A percentile compares a stretch with the other conserved stretches of the same genome.
Conservation (phyloP, 169 alveolate genomes). For the Theileria parva region DNA sequence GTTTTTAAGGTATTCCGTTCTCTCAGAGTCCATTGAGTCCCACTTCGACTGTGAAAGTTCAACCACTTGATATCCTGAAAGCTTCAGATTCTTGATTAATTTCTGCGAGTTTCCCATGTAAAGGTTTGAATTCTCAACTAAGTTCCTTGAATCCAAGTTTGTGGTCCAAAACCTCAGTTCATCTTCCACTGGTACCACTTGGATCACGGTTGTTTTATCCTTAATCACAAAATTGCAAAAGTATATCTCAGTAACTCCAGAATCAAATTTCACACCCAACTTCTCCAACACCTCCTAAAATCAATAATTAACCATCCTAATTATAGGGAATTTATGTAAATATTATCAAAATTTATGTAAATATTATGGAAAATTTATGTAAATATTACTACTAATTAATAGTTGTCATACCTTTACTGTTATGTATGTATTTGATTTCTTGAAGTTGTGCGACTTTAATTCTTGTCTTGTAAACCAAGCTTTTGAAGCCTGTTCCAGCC, state of each 20-base stretch:
- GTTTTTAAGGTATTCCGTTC: neutral
- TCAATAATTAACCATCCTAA: neutral
- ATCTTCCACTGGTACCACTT: neutral
- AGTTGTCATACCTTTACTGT: constrained; percentile 28
- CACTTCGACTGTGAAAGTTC: constrained; percentile 10
- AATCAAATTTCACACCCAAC: constrained; percentile 35
- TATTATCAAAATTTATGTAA: neutral
- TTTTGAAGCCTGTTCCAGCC: constrained; percentile 44
- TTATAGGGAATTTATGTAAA: neutral
- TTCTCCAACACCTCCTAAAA: constrained; percentile 17
- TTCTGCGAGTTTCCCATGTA: constrained; percentile 11
- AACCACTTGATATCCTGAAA: neutral
- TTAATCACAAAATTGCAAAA: constrained; percentile 38
- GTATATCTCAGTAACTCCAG: constrained; percentile 49
- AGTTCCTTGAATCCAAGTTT: neutral
- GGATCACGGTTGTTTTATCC: neutral
- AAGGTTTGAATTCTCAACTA: neutral
- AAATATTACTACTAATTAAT: neutral
- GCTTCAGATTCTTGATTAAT: neutral
- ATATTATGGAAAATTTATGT: neutral
- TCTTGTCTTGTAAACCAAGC: constrained; percentile 64
- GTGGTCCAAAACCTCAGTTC: neutral
- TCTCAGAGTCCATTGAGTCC: neutral
- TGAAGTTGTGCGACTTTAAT: constrained; percentile 29
- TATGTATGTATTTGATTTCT: constrained; percentile 34